Evolutionary conservation across 805 yeast species (phyloP), one percentile per base, ranked within the genome.

Genomic region (Cyberlindnera sargentensis): DNA sequence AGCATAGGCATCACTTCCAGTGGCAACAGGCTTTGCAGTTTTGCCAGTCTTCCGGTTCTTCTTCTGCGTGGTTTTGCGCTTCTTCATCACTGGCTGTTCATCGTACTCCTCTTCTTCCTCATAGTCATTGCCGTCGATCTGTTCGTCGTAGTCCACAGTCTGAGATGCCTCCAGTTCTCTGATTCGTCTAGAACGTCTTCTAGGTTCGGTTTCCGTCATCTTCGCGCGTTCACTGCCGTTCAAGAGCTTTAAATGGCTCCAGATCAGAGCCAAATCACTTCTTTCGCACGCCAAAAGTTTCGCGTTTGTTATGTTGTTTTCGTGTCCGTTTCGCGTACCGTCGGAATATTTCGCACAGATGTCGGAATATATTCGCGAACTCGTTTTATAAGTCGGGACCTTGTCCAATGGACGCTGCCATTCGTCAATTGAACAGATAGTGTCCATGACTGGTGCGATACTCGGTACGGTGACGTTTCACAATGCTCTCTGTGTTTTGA

Each of bases 1-100:
- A 40, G 28, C 29, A 67, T 69, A 33, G 67, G 59, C 53, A 10
- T 53, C 48, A 7, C 41, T 49, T 26, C 46, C 43, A n/a, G 47
- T 40, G 24, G 31, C 10, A 29, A 8, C 10, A 29, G 10, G 10
- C 20, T 15, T 15, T 15, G 20, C 20, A 15, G 20, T 15, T 15
- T 15, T 15, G 20, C 20, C 20, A 15, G 20, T 15, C 20, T 15
- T 15, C 20, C 20, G 20, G 20, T 15, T 15, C 20, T 15, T 15
- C 20, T 15, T 32, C 7, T 40, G 39, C n/a, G 38, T 36, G 10
- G 53, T 47, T 37, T 44, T 52, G 43, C 51, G 48, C 41, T 46
- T 48, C 44, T 37, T 40, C 34, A 40, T 34, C 42, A 38, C 35
- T 31, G 44, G 44, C 8, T 35, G 49, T 25, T 42, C 52, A 33